Conservation (phyloP, 2,329 filamentous ascomycete species). For the Parascedosporium putredinis region DNA sequence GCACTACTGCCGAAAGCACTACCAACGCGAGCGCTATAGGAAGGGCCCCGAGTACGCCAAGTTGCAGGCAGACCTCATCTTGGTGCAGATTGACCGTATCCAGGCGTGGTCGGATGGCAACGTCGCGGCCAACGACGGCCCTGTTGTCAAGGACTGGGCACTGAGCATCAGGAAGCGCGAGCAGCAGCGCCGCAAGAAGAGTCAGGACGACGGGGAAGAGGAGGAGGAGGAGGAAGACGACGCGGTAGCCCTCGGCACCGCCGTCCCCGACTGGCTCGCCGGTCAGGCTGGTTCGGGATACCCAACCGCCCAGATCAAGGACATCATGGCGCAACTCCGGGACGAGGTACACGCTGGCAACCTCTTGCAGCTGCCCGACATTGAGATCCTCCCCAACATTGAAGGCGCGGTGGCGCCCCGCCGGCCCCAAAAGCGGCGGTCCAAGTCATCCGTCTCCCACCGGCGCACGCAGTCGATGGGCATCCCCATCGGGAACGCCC, state of each 20-base stretch:
- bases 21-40: constrained; percentile 66
- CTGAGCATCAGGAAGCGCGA: constrained; percentile 56
- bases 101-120: constrained; percentile 51
- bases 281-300: constrained; percentile 35
- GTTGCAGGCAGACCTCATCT: constrained; percentile 53
- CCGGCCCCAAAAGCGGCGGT: constrained; percentile 17
- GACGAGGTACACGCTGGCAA: constrained; percentile 30
- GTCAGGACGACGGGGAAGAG: constrained; percentile 13
- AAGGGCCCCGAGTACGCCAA: constrained; percentile 49
- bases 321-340: constrained; percentile 35
- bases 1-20: constrained; percentile 71
- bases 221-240: constrained; percentile 24
- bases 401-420: constrained; percentile 21
- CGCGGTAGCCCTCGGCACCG: constrained; percentile 25
- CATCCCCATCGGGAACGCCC: constrained; percentile 15
- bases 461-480: constrained; percentile 26
- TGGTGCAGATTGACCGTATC: constrained; percentile 51
- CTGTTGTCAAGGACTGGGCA: constrained; percentile 48
- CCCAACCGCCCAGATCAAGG: constrained; percentile 33
- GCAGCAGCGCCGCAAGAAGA: constrained; percentile 41
- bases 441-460: constrained; percentile 13
- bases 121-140: constrained; percentile 21
- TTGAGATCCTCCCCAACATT: constrained; percentile 49
- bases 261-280: constrained; percentile 39
- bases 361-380: constrained; percentile 41